A percentile compares a stretch with the other conserved stretches of the same genome.
Evolutionary conservation across 2,329 filamentous ascomycete genomes (phyloP).

Genomic region (Furcasterigmium sp.): DNA sequence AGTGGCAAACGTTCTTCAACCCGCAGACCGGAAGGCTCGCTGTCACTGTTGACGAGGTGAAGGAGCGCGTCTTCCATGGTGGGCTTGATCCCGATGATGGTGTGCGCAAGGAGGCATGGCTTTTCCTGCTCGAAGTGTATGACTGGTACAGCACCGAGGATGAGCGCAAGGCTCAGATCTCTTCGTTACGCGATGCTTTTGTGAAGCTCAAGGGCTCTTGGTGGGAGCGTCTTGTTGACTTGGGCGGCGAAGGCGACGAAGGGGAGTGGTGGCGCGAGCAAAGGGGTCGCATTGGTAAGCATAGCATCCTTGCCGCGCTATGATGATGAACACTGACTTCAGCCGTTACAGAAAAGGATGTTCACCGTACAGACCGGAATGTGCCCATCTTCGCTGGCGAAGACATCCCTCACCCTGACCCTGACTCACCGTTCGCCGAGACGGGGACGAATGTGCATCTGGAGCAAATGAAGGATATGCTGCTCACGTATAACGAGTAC

Average conservation of each 20-base stretch:
- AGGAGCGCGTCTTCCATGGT: slow-evolving; percentile 95
- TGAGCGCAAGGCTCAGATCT: slow-evolving; percentile 76
- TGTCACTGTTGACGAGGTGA: slow-evolving; percentile 85
- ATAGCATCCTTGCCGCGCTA: too few relatives aligned
- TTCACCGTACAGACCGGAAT: slow-evolving; percentile 91
- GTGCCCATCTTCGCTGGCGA: slow-evolving; percentile 95
- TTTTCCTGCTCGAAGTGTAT: slow-evolving; percentile 87
- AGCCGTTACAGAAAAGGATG: slow-evolving; percentile 86
- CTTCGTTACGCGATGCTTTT: slow-evolving; percentile 87
- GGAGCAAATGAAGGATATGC: slow-evolving; percentile 99
- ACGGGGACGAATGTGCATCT: slow-evolving; percentile 94
- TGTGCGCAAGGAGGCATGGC: slow-evolving; percentile 92
- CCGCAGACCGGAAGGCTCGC: slow-evolving; percentile 65
- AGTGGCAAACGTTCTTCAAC: slow-evolving; percentile 93
- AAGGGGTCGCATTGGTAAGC: slow-evolving; percentile 82
- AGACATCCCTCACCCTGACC: slow-evolving; percentile 93
- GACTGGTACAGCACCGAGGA: slow-evolving; percentile 88
- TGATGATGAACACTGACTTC: too few relatives aligned
- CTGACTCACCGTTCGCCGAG: slow-evolving; percentile 89
- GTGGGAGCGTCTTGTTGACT: slow-evolving; percentile 91
- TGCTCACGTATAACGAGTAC: slow-evolving; percentile 97
- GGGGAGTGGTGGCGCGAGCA: slow-evolving; percentile 98
- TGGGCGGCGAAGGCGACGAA: slow-evolving; percentile 72
- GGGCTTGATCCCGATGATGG: slow-evolving; percentile 85
- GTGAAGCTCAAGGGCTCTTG: slow-evolving; percentile 88